Base-by-base conservation (phyloP, 75 land plant species). In the Adiantum capillusveneris region DNA sequence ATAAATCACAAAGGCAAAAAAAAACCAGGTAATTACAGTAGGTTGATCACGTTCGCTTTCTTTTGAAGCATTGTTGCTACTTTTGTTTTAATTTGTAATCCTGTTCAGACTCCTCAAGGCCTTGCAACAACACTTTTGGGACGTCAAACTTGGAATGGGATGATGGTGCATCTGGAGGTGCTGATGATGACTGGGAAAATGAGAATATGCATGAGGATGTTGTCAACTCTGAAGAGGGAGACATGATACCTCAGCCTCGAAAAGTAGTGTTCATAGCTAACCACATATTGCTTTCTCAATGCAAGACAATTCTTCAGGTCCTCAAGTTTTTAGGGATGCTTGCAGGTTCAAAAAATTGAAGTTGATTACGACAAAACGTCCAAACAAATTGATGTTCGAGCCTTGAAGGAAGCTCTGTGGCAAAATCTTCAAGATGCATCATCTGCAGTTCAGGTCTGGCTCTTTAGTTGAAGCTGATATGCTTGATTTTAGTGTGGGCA, bases 361-460 rank as follows among this genome's bases (percentile, higher is more conserved):
- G 85, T 94, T 6, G 75, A 89, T 62, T 94, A 89, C 64, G 96
- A 94, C 70, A 88, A 78, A 67, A 74, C 76, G 1, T 85, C 90
- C 2, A 94, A 94, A 62, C 87, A 85, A 69, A 88, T 94, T 24
- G 98, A 94, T 64, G 98, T 94, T 31, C 90, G 87, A 27, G 74
- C 77, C 9, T 54, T 94, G 53, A 94, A 94, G 62, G 82, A 79
- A 65, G 72, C 75, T 17, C 73, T 94, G 22, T 89, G 98, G 98
- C 53, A 49, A 19, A 59, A 69, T 24, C 76, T 88, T 17, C 84
- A 81, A 70, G 70, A 64, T 13, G 74, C 70, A 42, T 26, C 53
- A 27, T 30, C 56, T 60, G 20, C 36, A 24, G 21, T 18, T 12
- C 30, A 66, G 29, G 20, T 37, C 37, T n/a, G n/a, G n/a, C n/a